A percentile compares a stretch with the other conserved stretches of the same genome.
Conservation (phyloP, 2,329 filamentous ascomycete species). For the Plectosphaerella sp. region DNA sequence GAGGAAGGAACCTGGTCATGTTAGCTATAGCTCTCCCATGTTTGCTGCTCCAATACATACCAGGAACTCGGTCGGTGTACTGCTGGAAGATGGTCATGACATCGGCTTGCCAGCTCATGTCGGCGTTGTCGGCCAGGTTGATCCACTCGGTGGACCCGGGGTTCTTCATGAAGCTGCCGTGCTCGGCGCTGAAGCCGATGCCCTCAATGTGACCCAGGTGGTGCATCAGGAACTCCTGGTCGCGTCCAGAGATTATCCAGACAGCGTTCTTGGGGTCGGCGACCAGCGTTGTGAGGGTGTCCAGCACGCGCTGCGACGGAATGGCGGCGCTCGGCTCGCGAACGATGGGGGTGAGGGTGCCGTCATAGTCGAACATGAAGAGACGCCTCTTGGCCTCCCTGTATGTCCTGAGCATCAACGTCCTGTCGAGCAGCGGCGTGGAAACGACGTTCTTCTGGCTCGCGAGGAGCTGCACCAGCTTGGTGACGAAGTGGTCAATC, state of each 20-base stretch:
- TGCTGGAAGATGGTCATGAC: conserved; percentile 81
- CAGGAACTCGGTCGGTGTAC: conserved; percentile 82
- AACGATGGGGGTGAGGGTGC: conserved; percentile 92
- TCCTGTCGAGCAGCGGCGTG: conserved; percentile 78
- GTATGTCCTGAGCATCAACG: conserved; percentile 69
- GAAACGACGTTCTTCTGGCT: conserved; percentile 70
- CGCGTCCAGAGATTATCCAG: conserved; percentile 97
- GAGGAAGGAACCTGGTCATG: conserved; percentile 70
- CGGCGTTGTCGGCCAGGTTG: conserved; percentile 78
- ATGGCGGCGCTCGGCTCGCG: conserved; percentile 85
- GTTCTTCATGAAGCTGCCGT: conserved; percentile 89
- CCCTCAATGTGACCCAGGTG: conserved; percentile 88
- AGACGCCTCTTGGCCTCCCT: conserved; percentile 70
- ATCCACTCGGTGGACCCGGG: conserved; percentile 77
- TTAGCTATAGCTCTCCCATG: not conserved
- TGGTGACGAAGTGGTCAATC: conserved; percentile 75
- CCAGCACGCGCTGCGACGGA: conserved; percentile 77
- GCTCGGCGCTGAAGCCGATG: conserved; percentile 92
- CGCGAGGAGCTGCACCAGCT: conserved; percentile 74
- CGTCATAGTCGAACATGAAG: conserved; percentile 99
- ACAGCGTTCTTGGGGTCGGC: conserved; percentile 79
- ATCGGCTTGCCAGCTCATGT: conserved; percentile 91
- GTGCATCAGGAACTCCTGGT: conserved; percentile 85
- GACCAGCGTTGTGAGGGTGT: conserved; percentile 73
- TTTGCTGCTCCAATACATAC: conserved; percentile 38